A percentile compares a stretch with the other conserved stretches of the same genome.
These are phyloP conservation scores for Phytophthora pisi DNA, from an alignment of 352 stramenopile genomes.

Conservation along the genomic window DNA sequence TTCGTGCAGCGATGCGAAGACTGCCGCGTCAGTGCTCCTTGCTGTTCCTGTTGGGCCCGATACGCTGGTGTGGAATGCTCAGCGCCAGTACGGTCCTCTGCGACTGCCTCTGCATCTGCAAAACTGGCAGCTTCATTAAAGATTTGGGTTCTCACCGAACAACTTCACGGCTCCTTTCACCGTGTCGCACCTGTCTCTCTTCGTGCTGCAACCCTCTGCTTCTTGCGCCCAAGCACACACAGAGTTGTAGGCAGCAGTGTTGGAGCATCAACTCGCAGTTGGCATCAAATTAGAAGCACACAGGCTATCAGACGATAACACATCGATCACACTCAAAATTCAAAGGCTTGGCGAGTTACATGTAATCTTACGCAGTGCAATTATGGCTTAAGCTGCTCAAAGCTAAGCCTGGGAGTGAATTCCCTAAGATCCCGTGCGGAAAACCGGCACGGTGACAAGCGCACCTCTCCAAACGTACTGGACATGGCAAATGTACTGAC, in stretches of 20 bases:
- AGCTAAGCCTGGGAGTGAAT: too few relatives aligned
- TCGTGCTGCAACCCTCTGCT: conserved; percentile 33
- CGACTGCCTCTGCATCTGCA: conserved; percentile 55
- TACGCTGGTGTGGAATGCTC: conserved; percentile 58
- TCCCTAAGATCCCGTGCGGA: not conserved
- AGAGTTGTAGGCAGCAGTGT: not conserved
- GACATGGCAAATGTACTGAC: not conserved
- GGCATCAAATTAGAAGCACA: not conserved
- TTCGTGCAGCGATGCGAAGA: not conserved
- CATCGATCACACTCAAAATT: not conserved
- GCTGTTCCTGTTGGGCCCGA: conserved; percentile 57
- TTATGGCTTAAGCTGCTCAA: too few relatives aligned
- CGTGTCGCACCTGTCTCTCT: conserved; percentile 38
- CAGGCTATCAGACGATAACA: not conserved
- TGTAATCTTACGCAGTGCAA: too few relatives aligned
- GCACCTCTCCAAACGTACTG: not conserved
- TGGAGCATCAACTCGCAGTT: not conserved
- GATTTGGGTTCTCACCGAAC: conserved; percentile 36
- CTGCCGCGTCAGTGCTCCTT: conserved; percentile 39
- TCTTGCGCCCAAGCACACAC: conserved; percentile 4
- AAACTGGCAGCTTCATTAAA: conserved; percentile 34
- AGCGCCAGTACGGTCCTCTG: conserved; percentile 57
- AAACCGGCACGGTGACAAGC: conserved; percentile 1
- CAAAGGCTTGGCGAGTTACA: too few relatives aligned
- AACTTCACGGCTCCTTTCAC: conserved; percentile 44